phyloP scores from a whole-genome alignment of 1,139 yeast genomes.

The Torulaspora pretoriensis region DNA sequence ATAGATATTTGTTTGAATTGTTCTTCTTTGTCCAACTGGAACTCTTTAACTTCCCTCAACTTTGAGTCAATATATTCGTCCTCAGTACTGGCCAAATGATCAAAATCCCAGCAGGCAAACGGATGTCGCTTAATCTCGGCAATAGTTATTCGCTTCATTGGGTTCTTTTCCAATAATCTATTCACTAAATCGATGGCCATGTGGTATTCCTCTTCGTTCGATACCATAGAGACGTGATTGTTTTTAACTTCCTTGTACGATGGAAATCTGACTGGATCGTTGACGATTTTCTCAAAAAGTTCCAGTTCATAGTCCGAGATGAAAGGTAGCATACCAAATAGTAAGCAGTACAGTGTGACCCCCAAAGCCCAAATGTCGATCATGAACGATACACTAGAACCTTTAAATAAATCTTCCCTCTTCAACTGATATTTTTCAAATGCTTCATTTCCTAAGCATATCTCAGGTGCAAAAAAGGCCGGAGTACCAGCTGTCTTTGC shows the following conservation, averaged over 20 bases:
- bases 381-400: constrained; percentile 44
- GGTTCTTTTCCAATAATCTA: constrained; percentile 67
- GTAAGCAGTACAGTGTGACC: constrained; percentile 80
- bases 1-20: constrained; percentile 47
- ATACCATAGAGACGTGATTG: constrained; percentile 30
- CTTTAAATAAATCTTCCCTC: constrained; percentile 35
- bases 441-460: constrained; percentile 33
- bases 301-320: constrained; percentile 85
- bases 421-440: constrained; percentile 24
- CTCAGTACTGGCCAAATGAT: constrained; percentile 20
- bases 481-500: constrained; percentile 92
- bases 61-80: constrained; percentile 18
- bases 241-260: constrained; percentile 41
- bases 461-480: constrained; percentile 49
- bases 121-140: constrained; percentile 75
- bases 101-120: constrained; percentile 43
- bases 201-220: constrained; percentile 48
- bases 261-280: constrained; percentile 61
- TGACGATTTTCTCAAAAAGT: constrained; percentile 76
- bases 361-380: constrained; percentile 98
- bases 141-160: constrained; percentile 63
- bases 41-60: constrained; percentile 22
- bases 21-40: constrained; percentile 31
- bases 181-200: constrained; percentile 63
- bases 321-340: constrained; percentile 88